Evolutionary conservation across 345 rosid species (phyloP).

Genomic region (Salix dunnii): DNA sequence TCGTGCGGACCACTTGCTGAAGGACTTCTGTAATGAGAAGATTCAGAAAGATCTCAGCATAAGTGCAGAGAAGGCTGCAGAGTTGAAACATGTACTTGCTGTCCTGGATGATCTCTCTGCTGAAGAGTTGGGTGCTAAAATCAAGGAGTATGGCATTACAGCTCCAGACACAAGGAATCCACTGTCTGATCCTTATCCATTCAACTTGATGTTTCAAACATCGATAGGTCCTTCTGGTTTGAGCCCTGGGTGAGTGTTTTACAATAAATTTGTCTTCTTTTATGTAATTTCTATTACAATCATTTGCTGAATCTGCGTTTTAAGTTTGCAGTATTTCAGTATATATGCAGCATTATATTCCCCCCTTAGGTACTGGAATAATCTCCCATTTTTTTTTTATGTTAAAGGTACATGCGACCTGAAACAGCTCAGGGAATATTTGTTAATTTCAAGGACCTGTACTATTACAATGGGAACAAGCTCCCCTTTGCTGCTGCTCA

Average conservation of each 20-base stretch:
- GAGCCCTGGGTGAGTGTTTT: constrained; percentile 59
- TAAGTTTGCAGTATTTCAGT: background rate
- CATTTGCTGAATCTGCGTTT: background rate
- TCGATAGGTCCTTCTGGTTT: constrained; percentile 94
- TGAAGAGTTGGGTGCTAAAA: constrained; percentile 75
- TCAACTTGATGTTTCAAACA: constrained; percentile 93
- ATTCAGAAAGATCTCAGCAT: constrained; percentile 77
- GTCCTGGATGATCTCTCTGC: constrained; percentile 72
- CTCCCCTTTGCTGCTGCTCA: constrained; percentile 99
- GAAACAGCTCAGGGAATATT: constrained; percentile 99
- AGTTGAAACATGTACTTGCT: constrained; percentile 73
- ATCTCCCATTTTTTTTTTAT: background rate
- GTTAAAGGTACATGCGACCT: constrained; percentile 85
- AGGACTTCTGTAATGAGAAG: constrained; percentile 82
- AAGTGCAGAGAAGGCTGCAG: constrained; percentile 70
- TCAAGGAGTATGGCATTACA: constrained; percentile 69
- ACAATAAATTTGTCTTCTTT: background rate
- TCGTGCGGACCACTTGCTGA: constrained; percentile 89
- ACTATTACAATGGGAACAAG: constrained; percentile 84
- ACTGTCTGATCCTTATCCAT: constrained; percentile 89
- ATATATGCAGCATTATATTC: background rate
- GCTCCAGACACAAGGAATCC: constrained; percentile 84
- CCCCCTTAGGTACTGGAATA: background rate
- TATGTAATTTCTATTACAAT: background rate
- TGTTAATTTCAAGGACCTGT: constrained; percentile 83